Base-by-base conservation (phyloP, 2,329 filamentous ascomycete genomes). In the Tolypocladium sp. region DNA sequence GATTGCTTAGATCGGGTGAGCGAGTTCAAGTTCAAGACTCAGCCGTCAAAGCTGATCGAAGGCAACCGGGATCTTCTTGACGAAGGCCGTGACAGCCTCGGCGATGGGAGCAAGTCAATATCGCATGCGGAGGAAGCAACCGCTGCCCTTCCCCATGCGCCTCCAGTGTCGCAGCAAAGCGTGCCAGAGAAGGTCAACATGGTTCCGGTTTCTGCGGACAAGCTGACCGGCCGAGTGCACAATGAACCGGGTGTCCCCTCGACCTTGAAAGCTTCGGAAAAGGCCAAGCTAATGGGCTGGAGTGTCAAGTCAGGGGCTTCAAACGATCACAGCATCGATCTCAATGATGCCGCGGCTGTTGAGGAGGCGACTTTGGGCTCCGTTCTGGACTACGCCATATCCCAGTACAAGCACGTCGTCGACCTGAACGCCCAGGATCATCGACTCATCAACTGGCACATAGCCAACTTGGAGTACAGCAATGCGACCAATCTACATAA, bases 391-490 rank as follows among this genome's bases (percentile, higher is more conserved):
- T 87, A 92, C 64, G 91, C 92, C n/a, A 87, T 99, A 61, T 82
- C 82, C 22, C 92, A 97, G 71, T 99, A 96, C 70, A 88, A 90
- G 67, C 80, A 83, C 38, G 82, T 99, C 55, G 82, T 97, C 35
- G 88, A 96, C 60, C 76, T 99, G 57, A 90, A 86, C 17, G 84
- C 92, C 1, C 90, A 91, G 69, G 94, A 99, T 68, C 87, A 96
- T 73, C 85, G 94, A 53, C 79, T 99, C 20, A 82, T 97, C 68
- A 99, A 97, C 69, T 99, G 94, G 94, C 95, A 99, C 73, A 89
- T 97, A 71, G 95, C 95, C 64, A 99, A 99, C 69, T 81, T 99
- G 17, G 94, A 99, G 73, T 99, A 99, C 70, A 95, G 93, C 63
- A 99, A 97, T 71, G 94, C 94, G 2, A 90, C 87, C 2, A 95